phyloP scores from a whole-genome alignment of 169 alveolate species.

The Eimeria sp. region DNA sequence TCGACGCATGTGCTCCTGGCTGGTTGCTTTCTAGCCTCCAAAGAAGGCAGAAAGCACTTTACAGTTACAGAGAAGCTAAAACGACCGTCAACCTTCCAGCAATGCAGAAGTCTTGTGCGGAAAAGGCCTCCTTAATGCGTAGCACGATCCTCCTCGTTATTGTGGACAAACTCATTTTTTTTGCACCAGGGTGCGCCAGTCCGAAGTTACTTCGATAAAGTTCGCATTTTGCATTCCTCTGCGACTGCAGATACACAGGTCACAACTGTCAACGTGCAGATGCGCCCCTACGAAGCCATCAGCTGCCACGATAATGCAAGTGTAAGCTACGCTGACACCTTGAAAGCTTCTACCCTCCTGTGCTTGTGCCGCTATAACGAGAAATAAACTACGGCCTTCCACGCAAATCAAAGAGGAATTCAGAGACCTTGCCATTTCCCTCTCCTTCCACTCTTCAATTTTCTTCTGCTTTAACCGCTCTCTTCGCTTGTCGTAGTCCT shows the following conservation, averaged over 20 bases:
- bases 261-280: not conserved
- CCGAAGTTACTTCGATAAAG: conserved; percentile 71
- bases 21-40: not conserved
- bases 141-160: not conserved
- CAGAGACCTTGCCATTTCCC: conserved; percentile 81
- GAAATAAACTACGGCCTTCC: not conserved
- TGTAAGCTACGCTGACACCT: not conserved
- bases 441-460: conserved; percentile 81
- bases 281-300: not conserved
- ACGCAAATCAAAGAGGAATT: not conserved
- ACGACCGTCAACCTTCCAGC: not conserved
- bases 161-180: conserved; percentile 4
- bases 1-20: not conserved
- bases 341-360: not conserved
- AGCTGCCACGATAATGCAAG: not conserved
- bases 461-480: conserved; percentile 70
- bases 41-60: not conserved
- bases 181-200: conserved; percentile 53
- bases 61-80: not conserved
- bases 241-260: conserved; percentile 28
- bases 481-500: conserved; percentile 71
- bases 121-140: not conserved
- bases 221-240: conserved; percentile 76
- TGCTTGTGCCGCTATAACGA: not conserved
- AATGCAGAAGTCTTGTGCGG: not conserved